Percentiles rank a stretch among this genome's conserved stretches.
phyloP scores from a whole-genome alignment of 257 asterid genomes.

The Solanum sparsipilum region DNA sequence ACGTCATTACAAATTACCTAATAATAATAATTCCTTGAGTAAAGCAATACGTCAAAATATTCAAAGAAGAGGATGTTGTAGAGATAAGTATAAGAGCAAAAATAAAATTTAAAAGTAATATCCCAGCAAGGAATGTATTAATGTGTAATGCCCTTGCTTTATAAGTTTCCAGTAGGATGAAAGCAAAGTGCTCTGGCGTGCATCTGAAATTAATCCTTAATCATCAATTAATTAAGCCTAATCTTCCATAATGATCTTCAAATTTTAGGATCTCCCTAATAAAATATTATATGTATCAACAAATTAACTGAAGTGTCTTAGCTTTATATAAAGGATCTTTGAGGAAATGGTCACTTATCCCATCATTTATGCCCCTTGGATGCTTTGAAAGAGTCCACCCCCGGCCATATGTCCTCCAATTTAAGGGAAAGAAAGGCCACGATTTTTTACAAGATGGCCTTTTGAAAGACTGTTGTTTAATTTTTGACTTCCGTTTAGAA shows the following conservation, averaged over 20 bases:
- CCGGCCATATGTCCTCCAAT: background rate
- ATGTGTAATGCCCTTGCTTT: background rate
- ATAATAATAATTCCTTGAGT: background rate
- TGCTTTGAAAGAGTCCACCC: background rate
- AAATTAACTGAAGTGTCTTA: background rate
- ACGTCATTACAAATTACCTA: background rate
- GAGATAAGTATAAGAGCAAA: background rate
- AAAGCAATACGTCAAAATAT: background rate
- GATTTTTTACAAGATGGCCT: background rate
- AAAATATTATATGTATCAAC: background rate
- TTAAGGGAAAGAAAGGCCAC: background rate
- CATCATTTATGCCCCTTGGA: background rate
- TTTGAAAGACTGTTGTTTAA: background rate
- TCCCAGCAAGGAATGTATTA: background rate
- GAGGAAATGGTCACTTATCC: background rate
- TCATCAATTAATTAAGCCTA: background rate
- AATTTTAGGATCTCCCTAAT: background rate
- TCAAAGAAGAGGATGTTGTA: background rate
- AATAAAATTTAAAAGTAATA: background rate
- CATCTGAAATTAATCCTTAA: background rate
- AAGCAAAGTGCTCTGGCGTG: background rate
- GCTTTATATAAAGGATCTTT: background rate
- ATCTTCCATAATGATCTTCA: background rate
- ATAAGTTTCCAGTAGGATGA: background rate
- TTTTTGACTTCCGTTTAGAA: background rate